Evolutionary conservation across 805 yeast species (phyloP).

Genomic region (Saccharomycopsis amapae): DNA sequence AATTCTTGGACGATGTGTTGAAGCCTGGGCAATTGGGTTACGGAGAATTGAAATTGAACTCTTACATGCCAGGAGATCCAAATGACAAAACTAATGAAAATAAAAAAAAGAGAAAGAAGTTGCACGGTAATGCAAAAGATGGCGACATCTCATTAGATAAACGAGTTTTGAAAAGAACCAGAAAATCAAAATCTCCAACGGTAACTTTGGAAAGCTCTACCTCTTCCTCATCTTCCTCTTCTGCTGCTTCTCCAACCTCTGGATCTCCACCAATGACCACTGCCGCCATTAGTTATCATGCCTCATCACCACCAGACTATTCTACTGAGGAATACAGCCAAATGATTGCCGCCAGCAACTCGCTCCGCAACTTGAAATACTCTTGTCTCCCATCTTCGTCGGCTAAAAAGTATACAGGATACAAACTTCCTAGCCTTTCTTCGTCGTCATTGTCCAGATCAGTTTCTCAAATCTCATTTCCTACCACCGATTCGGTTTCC

Average conservation of each 20-base stretch:
- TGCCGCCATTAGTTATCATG: too few species aligned
- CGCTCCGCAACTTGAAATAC: slow-evolving; percentile 13
- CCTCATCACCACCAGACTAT: background rate
- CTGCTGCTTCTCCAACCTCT: background rate
- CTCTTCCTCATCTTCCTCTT: background rate
- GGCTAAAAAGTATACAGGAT: too few species aligned
- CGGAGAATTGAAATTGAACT: slow-evolving; percentile 48
- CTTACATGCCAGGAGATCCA: slow-evolving; percentile 18
- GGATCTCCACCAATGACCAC: too few species aligned
- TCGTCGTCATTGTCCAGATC: too few species aligned
- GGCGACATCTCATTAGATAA: background rate
- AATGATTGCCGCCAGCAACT: slow-evolving; percentile 14
- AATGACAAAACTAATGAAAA: slow-evolving; percentile 18
- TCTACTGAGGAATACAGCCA: slow-evolving; percentile 13
- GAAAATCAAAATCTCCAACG: background rate
- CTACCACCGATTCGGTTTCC: too few species aligned
- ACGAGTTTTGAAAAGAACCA: background rate
- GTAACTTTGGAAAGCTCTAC: background rate
- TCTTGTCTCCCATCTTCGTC: background rate
- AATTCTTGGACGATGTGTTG: slow-evolving; percentile 56
- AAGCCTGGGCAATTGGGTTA: slow-evolving; percentile 54
- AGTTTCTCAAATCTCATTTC: too few species aligned
- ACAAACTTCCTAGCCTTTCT: too few species aligned
- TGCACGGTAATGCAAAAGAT: too few species aligned
- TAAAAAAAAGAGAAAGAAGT: slow-evolving; percentile 15